Conservation (phyloP, 495 filamentous ascomycete species). For the Bathelium albidoporum region DNA sequence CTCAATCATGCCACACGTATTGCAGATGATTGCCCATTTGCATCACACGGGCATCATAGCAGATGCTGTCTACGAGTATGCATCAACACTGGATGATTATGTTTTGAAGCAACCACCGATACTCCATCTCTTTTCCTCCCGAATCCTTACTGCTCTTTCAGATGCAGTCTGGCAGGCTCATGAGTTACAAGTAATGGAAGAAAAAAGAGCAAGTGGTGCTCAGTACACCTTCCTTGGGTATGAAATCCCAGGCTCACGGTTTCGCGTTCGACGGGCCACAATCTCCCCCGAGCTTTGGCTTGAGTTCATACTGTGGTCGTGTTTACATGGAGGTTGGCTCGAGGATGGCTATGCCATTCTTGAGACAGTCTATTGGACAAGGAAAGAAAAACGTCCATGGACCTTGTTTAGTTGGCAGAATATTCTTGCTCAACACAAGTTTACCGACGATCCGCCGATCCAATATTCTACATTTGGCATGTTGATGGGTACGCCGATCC, state of each 20-base stretch:
- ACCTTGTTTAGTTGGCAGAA: slow-evolving; percentile 31
- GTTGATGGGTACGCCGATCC: slow-evolving; percentile 7
- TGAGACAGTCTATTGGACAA: slow-evolving; percentile 25
- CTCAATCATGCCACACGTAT: slow-evolving; percentile 46
- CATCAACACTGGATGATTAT: slow-evolving; percentile 23
- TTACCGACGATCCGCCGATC: slow-evolving; percentile 11
- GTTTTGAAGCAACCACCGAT: slow-evolving; percentile 46
- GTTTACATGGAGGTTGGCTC: slow-evolving; percentile 51
- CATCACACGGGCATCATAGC: slow-evolving; percentile 49
- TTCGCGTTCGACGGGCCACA: slow-evolving; percentile 41
- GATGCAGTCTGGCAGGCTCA: slow-evolving; percentile 52
- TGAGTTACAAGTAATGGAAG: slow-evolving; percentile 35
- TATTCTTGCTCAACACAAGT: slow-evolving; percentile 13
- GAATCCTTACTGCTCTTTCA: slow-evolving; percentile 51
- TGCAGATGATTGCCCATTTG: slow-evolving; percentile 48
- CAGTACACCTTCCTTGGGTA: slow-evolving; percentile 28
- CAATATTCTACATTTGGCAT: slow-evolving; percentile 8
- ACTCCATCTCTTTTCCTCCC: slow-evolving; percentile 44
- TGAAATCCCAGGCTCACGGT: slow-evolving; percentile 42
- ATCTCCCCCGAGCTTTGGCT: slow-evolving; percentile 54
- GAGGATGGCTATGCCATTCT: slow-evolving; percentile 44
- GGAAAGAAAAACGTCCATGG: slow-evolving; percentile 25
- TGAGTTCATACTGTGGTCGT: slow-evolving; percentile 57
- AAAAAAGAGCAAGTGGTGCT: slow-evolving; percentile 36
- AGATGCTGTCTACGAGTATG: slow-evolving; percentile 47